Percentiles rank a stretch among this genome's conserved stretches.
Conservation (phyloP, 1,284 basidiomycete species). For the Papiliotrema terrestris region DNA sequence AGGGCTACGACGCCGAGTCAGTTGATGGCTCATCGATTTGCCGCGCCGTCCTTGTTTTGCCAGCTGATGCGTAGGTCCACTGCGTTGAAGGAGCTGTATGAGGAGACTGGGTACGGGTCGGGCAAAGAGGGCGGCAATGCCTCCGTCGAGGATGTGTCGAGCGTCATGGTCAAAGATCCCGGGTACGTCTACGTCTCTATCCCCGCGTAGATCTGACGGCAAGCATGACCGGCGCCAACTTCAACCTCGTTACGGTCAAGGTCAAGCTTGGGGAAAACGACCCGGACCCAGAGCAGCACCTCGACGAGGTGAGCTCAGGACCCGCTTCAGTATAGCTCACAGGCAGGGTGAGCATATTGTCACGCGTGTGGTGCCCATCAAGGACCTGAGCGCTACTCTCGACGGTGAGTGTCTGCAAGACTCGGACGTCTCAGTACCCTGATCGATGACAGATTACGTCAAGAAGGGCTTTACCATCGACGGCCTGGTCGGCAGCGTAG, state of each 20-base stretch:
- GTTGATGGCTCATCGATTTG: constrained; percentile 19
- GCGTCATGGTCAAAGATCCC: constrained; percentile 64
- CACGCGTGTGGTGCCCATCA: constrained; percentile 65
- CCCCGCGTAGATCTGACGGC: constrained; percentile 1
- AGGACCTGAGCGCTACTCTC: constrained; percentile 60
- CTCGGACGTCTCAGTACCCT: no score
- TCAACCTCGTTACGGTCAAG: constrained; percentile 51
- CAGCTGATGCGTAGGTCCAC: constrained; percentile 43
- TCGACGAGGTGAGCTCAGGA: constrained; percentile 32
- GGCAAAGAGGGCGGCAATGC: constrained; percentile 50
- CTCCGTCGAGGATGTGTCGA: constrained; percentile 61
- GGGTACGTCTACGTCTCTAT: constrained; percentile 52
- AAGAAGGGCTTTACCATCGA: constrained; percentile 72
- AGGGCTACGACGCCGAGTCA: constrained; percentile 68
- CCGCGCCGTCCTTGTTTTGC: background rate
- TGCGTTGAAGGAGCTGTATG: constrained; percentile 78
- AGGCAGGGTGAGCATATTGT: constrained; percentile 75
- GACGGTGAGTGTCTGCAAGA: constrained; percentile 56
- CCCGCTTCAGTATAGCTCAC: constrained; percentile 53
- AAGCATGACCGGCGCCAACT: constrained; percentile 53
- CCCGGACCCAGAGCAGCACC: constrained; percentile 41
- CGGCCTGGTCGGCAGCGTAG: constrained; percentile 69
- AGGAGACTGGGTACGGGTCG: constrained; percentile 77
- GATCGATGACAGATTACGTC: constrained; percentile 58
- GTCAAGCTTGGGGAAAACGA: constrained; percentile 48